phyloP scores from a whole-genome alignment of 169 alveolate genomes.

The Theileria parva region DNA sequence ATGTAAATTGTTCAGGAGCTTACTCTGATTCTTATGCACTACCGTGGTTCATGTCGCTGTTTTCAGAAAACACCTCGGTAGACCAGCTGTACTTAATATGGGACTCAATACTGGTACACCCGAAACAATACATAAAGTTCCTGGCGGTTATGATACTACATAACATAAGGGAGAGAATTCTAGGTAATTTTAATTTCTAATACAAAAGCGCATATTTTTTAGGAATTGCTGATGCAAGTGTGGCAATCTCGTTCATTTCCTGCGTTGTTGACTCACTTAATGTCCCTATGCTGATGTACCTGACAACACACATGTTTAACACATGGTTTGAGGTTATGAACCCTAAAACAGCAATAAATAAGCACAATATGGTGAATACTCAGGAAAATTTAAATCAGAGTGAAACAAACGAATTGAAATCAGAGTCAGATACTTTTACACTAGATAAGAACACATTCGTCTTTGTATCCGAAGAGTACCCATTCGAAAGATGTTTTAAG shows the following conservation, averaged over 20 bases:
- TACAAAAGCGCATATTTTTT: not conserved
- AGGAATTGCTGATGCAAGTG: constrained; percentile 24
- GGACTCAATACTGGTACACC: constrained; percentile 45
- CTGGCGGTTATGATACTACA: constrained; percentile 39
- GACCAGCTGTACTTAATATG: constrained; percentile 44
- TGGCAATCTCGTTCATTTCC: constrained; percentile 48
- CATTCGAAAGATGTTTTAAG: constrained; percentile 49
- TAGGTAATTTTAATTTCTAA: constrained; percentile 9
- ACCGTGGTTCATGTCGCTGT: constrained; percentile 64
- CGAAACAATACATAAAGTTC: constrained; percentile 46
- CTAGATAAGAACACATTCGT: constrained; percentile 45
- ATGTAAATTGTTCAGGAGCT: constrained; percentile 37
- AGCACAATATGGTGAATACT: not conserved
- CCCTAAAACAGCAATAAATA: constrained; percentile 8
- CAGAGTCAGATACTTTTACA: not conserved
- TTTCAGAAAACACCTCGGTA: constrained; percentile 31
- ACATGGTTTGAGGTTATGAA: constrained; percentile 31
- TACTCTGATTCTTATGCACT: constrained; percentile 58
- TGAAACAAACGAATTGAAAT: not conserved
- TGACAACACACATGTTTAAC: constrained; percentile 17
- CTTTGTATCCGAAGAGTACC: constrained; percentile 37
- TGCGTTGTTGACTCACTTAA: constrained; percentile 42
- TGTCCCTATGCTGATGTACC: constrained; percentile 51
- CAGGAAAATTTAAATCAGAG: not conserved
- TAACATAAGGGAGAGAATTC: constrained; percentile 40